These are phyloP conservation scores for Colletotrichum lupini DNA, from an alignment of 2,329 filamentous ascomycete species.

Conservation along the genomic window DNA sequence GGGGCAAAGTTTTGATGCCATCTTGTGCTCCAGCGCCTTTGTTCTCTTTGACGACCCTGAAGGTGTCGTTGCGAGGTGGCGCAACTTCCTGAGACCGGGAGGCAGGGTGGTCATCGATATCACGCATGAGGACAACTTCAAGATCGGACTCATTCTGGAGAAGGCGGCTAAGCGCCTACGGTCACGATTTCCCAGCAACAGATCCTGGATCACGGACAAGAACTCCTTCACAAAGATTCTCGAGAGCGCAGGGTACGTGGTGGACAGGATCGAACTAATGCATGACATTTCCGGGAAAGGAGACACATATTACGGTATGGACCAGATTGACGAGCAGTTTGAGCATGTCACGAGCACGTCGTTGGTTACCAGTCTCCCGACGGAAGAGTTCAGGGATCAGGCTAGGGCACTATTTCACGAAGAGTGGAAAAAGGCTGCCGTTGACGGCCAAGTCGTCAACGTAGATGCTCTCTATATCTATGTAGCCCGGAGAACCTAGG, in stretches of 20 bases:
- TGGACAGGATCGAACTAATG: slow-evolving; percentile 41
- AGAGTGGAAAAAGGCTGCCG: slow-evolving; percentile 44
- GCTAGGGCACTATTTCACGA: slow-evolving; percentile 42
- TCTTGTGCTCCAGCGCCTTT: slow-evolving; percentile 49
- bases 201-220: slow-evolving; percentile 43
- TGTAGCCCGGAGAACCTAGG: slow-evolving; percentile 38
- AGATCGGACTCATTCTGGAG: slow-evolving; percentile 41
- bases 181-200: slow-evolving; percentile 42
- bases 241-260: slow-evolving; percentile 40
- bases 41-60: slow-evolving; percentile 44
- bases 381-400: slow-evolving; percentile 39
- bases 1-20: slow-evolving; percentile 42
- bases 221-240: slow-evolving; percentile 44
- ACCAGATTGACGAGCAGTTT: slow-evolving; percentile 44
- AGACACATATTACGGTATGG: slow-evolving; percentile 37
- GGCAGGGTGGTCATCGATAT: slow-evolving; percentile 46
- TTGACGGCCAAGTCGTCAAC: slow-evolving; percentile 43
- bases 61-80: slow-evolving; percentile 43
- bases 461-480: slow-evolving; percentile 46
- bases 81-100: slow-evolving; percentile 40
- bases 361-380: slow-evolving; percentile 36
- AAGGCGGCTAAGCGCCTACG: slow-evolving; percentile 39
- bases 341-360: slow-evolving; percentile 39
- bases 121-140: slow-evolving; percentile 45
- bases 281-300: slow-evolving; percentile 42